phyloP scores from a whole-genome alignment of 176 grass and related monocot genomes.

The Carex scoparia region DNA sequence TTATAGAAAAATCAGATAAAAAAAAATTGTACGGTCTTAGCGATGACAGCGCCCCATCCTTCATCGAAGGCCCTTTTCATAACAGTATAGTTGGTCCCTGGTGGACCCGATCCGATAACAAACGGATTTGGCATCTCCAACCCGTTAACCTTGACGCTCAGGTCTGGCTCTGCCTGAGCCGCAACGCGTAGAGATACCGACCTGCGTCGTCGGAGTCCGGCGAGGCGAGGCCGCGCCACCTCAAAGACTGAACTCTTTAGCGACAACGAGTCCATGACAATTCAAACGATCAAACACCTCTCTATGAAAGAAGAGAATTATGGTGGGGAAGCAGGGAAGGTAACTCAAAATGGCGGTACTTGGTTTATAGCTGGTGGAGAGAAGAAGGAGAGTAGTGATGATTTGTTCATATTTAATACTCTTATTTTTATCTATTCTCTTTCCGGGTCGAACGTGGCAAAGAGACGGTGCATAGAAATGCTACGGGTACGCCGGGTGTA shows the following conservation, averaged over 20 bases:
- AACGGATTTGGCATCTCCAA: conserved; percentile 95
- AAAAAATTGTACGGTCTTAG: conserved; percentile 64
- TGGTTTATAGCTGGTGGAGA: not conserved
- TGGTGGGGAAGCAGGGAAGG: not conserved
- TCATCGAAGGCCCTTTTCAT: conserved; percentile 99
- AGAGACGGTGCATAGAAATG: not conserved
- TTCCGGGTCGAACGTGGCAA: not conserved
- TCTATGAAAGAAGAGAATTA: not conserved
- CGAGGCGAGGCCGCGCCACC: conserved; percentile 23
- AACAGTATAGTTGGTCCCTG: conserved; percentile 97
- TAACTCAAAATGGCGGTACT: not conserved
- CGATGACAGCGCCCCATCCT: conserved; percentile 96
- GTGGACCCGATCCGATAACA: conserved; percentile 95
- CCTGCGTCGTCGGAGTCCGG: conserved; percentile 30
- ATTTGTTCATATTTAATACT: not conserved
- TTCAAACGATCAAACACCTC: not conserved
- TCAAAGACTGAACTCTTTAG: conserved; percentile 42
- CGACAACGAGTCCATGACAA: conserved; percentile 54
- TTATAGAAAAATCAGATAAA: not conserved
- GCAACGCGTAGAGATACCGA: conserved; percentile 17
- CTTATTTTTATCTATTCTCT: not conserved
- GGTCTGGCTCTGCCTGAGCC: conserved; percentile 53
- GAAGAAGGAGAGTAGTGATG: not conserved
- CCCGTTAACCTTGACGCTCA: conserved; percentile 83
- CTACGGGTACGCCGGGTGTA: not conserved